A percentile compares a stretch with the other conserved stretches of the same genome.
Evolutionary conservation across 2,329 filamentous ascomycete genomes (phyloP).

Genomic region (Pseudofabraea citricarpa): DNA sequence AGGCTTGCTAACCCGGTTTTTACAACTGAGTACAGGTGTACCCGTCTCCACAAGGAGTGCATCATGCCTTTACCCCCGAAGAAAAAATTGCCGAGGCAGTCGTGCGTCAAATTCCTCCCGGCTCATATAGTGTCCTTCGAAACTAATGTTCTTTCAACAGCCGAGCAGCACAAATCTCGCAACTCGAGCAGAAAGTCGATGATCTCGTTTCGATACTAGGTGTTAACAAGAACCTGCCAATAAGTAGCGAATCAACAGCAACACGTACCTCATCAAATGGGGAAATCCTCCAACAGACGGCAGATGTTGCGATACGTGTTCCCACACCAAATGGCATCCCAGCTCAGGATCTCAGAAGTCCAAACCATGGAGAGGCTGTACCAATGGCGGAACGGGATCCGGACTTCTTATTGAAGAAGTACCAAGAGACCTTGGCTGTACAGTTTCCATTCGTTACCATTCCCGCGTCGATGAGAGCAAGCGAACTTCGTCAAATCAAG

Average conservation of each 20-base stretch:
- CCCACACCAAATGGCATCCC: too few relatives aligned
- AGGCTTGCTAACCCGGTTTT: not conserved
- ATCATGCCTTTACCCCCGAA: not conserved
- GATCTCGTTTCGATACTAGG: not conserved
- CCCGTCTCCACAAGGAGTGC: not conserved
- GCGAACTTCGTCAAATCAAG: slow-evolving; percentile 1
- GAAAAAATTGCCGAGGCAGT: not conserved
- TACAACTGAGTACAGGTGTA: not conserved
- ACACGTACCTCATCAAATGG: not conserved
- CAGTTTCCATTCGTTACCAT: slow-evolving; percentile 8
- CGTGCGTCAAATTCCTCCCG: not conserved
- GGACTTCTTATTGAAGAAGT: slow-evolving; percentile 6
- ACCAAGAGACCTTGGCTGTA: slow-evolving; percentile 1
- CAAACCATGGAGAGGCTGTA: too few relatives aligned
- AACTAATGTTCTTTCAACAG: not conserved
- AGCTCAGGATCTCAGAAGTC: too few relatives aligned
- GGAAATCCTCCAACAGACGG: too few relatives aligned
- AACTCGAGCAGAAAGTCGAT: slow-evolving; percentile 4
- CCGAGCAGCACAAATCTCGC: slow-evolving; percentile 1
- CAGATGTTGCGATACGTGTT: too few relatives aligned
- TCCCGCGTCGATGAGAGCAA: not conserved
- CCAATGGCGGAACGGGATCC: too few relatives aligned
- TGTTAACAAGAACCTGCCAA: not conserved
- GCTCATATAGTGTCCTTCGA: not conserved
- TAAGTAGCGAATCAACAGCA: not conserved